Percentiles rank a stretch among this genome's conserved stretches.
Evolutionary conservation across 139 green algal species (phyloP).

Genomic region (Choricystis sp.): DNA sequence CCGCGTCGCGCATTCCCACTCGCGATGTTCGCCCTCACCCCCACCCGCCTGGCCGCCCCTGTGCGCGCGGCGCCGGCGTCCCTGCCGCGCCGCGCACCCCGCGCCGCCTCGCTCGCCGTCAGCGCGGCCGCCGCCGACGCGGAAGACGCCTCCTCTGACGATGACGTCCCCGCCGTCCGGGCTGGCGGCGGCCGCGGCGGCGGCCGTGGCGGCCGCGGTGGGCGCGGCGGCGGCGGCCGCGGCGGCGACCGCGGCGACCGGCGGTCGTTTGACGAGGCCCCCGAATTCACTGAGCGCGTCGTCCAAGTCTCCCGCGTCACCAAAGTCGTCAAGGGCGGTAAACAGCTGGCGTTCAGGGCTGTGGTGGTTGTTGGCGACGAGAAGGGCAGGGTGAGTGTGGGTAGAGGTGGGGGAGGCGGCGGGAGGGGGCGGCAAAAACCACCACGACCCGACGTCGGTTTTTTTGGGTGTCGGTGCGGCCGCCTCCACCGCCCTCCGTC

Average conservation of each 20-base stretch:
- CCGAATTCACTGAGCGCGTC: conserved; percentile 29
- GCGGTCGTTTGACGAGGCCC: not conserved
- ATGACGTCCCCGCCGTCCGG: not conserved
- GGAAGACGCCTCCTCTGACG: not conserved
- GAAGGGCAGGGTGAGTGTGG: conserved; percentile 28
- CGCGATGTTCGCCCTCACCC: not conserved
- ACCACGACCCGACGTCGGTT: too few species aligned
- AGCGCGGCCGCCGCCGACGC: too few species aligned
- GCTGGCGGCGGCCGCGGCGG: conserved; percentile 1
- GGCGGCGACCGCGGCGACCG: not conserved
- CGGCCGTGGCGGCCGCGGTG: not conserved
- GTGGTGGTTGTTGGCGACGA: conserved; percentile 53
- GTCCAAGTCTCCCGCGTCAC: conserved; percentile 72
- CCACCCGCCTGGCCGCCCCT: not conserved
- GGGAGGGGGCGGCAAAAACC: too few species aligned
- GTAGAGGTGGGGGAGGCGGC: not conserved
- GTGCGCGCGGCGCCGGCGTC: not conserved
- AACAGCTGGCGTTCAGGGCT: conserved; percentile 76
- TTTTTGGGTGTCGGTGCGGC: too few species aligned
- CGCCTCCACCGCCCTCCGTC: too few species aligned
- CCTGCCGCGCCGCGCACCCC: too few species aligned
- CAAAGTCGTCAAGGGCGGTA: conserved; percentile 89
- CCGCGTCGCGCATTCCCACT: too few species aligned
- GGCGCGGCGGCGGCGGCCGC: not conserved
- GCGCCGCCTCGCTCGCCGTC: not conserved